Conservation (phyloP, 1,139 yeast genomes). For the Arxiozyma bovina region DNA sequence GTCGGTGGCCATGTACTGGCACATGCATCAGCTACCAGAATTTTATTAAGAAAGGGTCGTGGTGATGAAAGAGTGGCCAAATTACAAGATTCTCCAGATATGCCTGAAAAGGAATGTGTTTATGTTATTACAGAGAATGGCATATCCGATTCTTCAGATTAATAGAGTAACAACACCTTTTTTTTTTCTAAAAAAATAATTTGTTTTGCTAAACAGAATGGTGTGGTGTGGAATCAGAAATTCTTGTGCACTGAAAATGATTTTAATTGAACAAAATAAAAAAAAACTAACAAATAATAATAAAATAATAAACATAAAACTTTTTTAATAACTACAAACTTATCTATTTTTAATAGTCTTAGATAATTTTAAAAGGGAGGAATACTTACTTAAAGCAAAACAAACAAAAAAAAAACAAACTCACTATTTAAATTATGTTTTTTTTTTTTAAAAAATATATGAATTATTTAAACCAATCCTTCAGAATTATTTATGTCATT, state of each 20-base stretch:
- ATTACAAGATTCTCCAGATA: conserved; percentile 54
- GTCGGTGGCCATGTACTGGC: conserved; percentile 59
- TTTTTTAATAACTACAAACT: background rate
- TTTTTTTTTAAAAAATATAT: too few relatives aligned
- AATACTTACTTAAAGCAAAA: background rate
- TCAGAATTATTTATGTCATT: background rate
- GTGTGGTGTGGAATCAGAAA: too few relatives aligned
- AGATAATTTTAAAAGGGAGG: background rate
- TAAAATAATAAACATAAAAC: background rate
- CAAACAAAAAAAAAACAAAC: too few relatives aligned
- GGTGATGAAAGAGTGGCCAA: conserved; percentile 61
- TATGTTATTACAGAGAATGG: conserved; percentile 48
- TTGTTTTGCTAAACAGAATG: too few relatives aligned
- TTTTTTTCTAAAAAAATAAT: background rate
- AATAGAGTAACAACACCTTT: background rate
- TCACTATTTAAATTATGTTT: too few relatives aligned
- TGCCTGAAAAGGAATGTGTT: conserved; percentile 51
- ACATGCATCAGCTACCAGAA: conserved; percentile 56
- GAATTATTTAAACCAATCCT: background rate
- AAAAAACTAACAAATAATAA: background rate
- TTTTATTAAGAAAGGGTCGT: conserved; percentile 49
- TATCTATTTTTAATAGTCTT: background rate
- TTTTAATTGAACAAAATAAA: background rate
- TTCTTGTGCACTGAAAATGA: too few relatives aligned
- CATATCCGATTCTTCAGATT: conserved; percentile 39